Base-by-base conservation (phyloP, 441 rosid species). In the Mallotus repandus region DNA sequence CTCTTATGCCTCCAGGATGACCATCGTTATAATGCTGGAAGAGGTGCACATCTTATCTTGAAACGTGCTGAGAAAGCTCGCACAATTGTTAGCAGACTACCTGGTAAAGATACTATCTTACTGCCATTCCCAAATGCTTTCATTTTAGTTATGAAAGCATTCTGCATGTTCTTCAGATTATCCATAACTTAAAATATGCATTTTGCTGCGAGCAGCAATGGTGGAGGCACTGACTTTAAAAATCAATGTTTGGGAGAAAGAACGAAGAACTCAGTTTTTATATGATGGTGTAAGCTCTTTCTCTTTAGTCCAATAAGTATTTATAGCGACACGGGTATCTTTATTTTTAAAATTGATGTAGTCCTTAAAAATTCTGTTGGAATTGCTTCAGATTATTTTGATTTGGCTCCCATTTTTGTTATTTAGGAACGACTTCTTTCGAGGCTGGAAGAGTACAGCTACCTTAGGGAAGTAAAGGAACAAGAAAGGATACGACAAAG, bases 21-120 rank as follows among this genome's bases (percentile, higher is more conserved):
- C 55, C 91, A 93, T 70, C 86, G 99, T 49, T 93, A 91, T 78
- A 88, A 85, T 79, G 93, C 97, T 69, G 97, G 97, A 87, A 83
- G 96, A 83, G 98, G 97, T 61, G 88, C 94, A 32, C 99, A 93
- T 82, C 92, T 95, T 67, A 81, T 82, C 60, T 72, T 95, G 76
- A 93, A 88, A 69, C 93, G 97, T 73, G 98, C 99, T 2, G 99
- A 95, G 86, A 95, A 84, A 76, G 97, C 98, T 32, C 94, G 96
- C 69, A 68, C 78, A 0, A 77, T 85, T 64, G 89, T 86, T 76
- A 88, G 78, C 75, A 93, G 93, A 86, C 83, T 95, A 68, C 98
- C 98, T 46, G 90, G 98, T 93, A 81, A 81, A 48, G 59, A 66
- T 68, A 43, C 63, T 67, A 4, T 53, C 43, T 54, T 22, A 32